Evolutionary conservation across 306 rosid species (phyloP).

Genomic region (Inga leiocalycina): DNA sequence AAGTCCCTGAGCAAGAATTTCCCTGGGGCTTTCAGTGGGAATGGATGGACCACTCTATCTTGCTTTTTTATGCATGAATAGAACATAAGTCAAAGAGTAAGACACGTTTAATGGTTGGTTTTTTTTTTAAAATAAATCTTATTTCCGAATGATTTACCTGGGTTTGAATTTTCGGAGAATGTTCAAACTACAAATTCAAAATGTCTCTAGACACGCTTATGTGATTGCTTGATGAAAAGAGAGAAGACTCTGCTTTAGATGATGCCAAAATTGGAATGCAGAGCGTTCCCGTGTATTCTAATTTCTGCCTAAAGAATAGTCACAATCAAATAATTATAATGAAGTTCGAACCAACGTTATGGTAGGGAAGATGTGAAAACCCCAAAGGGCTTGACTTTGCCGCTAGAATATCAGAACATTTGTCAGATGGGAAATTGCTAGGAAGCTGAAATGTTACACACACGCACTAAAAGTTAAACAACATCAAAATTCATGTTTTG

Average conservation of each 20-base stretch:
- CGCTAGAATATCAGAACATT: not conserved
- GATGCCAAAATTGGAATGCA: conserved; percentile 22
- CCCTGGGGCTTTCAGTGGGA: not conserved
- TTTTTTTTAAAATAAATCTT: not conserved
- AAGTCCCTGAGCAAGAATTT: conserved; percentile 18
- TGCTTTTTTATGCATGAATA: no score
- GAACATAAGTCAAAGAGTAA: conserved; percentile 23
- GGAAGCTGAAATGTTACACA: not conserved
- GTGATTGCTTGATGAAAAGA: not conserved
- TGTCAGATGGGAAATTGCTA: conserved; percentile 10
- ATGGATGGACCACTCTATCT: conserved; percentile 11
- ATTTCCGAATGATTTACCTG: not conserved
- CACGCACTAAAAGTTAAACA: conserved; percentile 25
- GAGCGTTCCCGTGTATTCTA: not conserved
- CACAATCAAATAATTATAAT: conserved; percentile 11
- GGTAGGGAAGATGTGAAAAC: conserved; percentile 8
- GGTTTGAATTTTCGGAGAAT: not conserved
- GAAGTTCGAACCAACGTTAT: not conserved
- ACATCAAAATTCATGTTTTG: no score
- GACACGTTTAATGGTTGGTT: not conserved
- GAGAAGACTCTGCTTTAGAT: not conserved
- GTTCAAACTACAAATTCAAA: not conserved
- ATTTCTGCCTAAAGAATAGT: not conserved
- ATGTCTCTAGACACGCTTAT: not conserved
- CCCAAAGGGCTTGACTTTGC: not conserved